Percentiles rank a stretch among this genome's conserved stretches.
Conservation (phyloP, 164 flowering plant species). For the Houttuynia cordata region DNA sequence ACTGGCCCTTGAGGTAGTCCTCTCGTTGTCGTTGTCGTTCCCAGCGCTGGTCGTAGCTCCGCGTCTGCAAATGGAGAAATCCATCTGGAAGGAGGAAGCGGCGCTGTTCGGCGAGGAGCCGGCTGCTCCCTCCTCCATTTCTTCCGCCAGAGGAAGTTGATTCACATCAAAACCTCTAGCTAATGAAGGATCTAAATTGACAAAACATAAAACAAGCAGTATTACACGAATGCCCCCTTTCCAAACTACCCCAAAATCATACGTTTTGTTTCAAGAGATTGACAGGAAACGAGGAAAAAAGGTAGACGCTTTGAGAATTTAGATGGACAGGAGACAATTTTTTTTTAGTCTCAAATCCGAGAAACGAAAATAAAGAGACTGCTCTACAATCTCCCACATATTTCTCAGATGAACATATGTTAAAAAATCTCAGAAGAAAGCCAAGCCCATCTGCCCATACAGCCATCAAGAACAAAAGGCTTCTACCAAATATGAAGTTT, state of each 20-base stretch:
- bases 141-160: slow-evolving; percentile 26
- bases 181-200: slow-evolving; percentile 21
- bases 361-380: too few relatives aligned
- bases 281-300: too few relatives aligned
- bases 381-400: too few relatives aligned
- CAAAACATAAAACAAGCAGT: not conserved
- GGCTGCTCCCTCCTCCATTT: slow-evolving; percentile 30
- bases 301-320: too few relatives aligned
- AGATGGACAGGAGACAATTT: too few relatives aligned
- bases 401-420: too few relatives aligned
- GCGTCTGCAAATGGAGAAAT: slow-evolving; percentile 29
- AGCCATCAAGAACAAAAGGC: not conserved
- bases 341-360: too few relatives aligned
- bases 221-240: slow-evolving; percentile 2
- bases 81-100: slow-evolving; percentile 52
- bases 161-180: slow-evolving; percentile 40
- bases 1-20: slow-evolving; percentile 47
- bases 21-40: slow-evolving; percentile 29
- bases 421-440: too few relatives aligned
- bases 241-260: not conserved
- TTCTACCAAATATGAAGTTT: not conserved
- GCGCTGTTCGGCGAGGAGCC: slow-evolving; percentile 52
- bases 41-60: slow-evolving; percentile 11
- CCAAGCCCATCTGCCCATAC: not conserved
- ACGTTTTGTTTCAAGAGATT: not conserved